These are phyloP conservation scores for Daedalea quercina DNA, from an alignment of 768 basidiomycete genomes.

Conservation along the genomic window DNA sequence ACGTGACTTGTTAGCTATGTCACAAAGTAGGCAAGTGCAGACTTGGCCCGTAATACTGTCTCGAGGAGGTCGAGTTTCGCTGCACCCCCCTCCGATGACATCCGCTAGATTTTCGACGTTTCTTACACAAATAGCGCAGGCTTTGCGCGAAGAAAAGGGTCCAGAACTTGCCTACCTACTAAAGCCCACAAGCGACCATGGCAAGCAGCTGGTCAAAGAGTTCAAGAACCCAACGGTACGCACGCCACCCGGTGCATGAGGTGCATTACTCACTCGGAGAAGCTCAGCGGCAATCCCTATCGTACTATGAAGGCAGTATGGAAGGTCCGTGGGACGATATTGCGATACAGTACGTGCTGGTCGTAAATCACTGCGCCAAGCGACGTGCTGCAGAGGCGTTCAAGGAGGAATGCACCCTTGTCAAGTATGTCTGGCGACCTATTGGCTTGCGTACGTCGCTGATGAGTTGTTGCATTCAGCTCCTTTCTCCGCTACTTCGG, in stretches of 20 bases:
- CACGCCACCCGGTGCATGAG: not conserved
- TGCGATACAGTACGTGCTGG: constrained; percentile 74
- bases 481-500: constrained; percentile 74
- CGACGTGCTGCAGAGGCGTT: constrained; percentile 68
- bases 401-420: constrained; percentile 69
- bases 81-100: constrained; percentile 3
- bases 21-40: no score
- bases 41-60: no score
- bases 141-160: constrained; percentile 57
- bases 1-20: no score
- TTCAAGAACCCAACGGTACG: constrained; percentile 51
- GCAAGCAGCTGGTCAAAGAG: constrained; percentile 68
- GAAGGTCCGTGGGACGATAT: constrained; percentile 82
- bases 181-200: constrained; percentile 70
- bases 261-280: not conserved
- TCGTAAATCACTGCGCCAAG: constrained; percentile 63
- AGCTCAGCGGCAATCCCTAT: constrained; percentile 22
- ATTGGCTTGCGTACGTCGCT: not conserved
- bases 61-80: no score
- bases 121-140: constrained; percentile 53
- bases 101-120: constrained; percentile 49
- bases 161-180: constrained; percentile 67
- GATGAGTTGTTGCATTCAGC: constrained; percentile 27
- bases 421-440: constrained; percentile 38
- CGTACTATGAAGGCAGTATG: constrained; percentile 55